phyloP scores from a whole-genome alignment of 306 rosid species.

The Hylodesmum podocarpum region DNA sequence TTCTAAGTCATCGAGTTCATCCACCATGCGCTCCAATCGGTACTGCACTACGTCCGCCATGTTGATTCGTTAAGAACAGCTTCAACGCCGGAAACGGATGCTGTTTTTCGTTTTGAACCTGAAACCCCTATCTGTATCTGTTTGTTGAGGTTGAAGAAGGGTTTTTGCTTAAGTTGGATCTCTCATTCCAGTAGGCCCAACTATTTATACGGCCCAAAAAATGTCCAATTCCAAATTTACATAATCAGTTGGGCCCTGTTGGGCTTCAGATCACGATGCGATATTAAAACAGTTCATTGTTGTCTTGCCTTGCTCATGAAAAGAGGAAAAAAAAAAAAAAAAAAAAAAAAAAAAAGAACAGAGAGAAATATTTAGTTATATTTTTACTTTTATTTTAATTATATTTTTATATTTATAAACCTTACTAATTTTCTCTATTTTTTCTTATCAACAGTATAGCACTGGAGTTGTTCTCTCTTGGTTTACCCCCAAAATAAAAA shows the following conservation, averaged over 20 bases:
- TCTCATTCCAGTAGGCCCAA: too few relatives aligned
- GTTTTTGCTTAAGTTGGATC: constrained; percentile 21
- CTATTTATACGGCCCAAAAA: neutral
- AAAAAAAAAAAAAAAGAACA: too few relatives aligned
- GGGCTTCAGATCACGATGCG: neutral
- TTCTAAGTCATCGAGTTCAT: constrained; percentile 48
- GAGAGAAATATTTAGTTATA: too few relatives aligned
- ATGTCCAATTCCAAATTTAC: neutral
- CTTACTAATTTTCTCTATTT: too few relatives aligned
- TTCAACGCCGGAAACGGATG: neutral
- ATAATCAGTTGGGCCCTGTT: neutral
- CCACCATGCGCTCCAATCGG: constrained; percentile 50
- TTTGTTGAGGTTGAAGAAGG: constrained; percentile 25
- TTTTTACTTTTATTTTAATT: too few relatives aligned
- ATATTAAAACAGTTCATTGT: too few relatives aligned
- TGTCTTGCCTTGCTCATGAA: too few relatives aligned
- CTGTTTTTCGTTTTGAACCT: neutral
- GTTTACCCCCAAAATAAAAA: too few relatives aligned
- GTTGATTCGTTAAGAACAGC: neutral
- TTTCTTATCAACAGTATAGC: too few relatives aligned
- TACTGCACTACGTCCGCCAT: constrained; percentile 54
- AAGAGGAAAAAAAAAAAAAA: too few relatives aligned
- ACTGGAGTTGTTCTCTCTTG: too few relatives aligned
- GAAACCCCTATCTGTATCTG: neutral
- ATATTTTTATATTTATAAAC: too few relatives aligned